These are phyloP conservation scores for Pinus tabuliformis DNA, from an alignment of 75 land plant genomes.

Conservation along the genomic window DNA sequence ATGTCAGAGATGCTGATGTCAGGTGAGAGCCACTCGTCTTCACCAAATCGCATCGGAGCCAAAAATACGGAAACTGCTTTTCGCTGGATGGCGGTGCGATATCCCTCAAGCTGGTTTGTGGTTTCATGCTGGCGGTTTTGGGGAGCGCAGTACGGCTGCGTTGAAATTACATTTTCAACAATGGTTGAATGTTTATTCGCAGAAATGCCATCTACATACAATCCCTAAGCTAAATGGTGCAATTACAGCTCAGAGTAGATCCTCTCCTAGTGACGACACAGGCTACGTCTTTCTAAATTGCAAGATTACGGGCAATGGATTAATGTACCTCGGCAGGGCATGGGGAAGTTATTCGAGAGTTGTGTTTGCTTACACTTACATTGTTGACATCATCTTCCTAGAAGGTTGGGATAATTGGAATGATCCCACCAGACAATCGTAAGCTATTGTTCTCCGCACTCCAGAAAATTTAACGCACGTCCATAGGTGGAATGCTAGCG, in stretches of 20 bases:
- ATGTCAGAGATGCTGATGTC: no score
- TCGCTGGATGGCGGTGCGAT: no score
- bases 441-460: background rate
- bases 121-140: no score
- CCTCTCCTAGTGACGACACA: constrained; percentile 35
- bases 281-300: constrained; percentile 63
- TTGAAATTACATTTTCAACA: no score
- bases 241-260: constrained; percentile 63
- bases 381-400: constrained; percentile 50
- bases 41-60: no score
- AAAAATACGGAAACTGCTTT: no score
- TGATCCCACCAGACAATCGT: constrained; percentile 22
- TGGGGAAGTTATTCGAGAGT: constrained; percentile 76
- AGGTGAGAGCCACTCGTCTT: no score
- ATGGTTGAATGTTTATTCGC: background rate
- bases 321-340: constrained; percentile 57
- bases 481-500: background rate
- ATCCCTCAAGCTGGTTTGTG: no score
- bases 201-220: constrained; percentile 64
- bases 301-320: constrained; percentile 50
- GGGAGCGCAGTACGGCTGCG: no score
- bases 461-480: background rate
- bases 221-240: constrained; percentile 51
- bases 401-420: constrained; percentile 66
- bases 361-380: constrained; percentile 47